Evolutionary conservation across 2,329 filamentous ascomycete species (phyloP).

Genomic region (Pestalotiopsis sp.): DNA sequence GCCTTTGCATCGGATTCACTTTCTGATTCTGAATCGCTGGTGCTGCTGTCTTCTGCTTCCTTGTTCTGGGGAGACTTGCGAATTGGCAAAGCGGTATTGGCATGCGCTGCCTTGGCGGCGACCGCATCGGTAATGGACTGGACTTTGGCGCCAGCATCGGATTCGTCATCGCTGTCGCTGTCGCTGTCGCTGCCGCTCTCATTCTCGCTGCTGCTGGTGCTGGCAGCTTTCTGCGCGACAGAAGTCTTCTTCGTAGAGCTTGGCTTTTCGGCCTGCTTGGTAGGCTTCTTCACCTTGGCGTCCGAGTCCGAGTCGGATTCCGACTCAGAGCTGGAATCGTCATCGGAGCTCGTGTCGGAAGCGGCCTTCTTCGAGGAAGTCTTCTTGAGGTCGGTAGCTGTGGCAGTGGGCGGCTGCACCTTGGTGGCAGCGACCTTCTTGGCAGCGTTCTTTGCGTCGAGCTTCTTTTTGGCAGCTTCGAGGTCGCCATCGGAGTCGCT

Average conservation of each 20-base stretch:
- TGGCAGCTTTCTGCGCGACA: background rate
- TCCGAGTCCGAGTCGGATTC: slow-evolving; percentile 14
- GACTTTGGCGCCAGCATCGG: slow-evolving; percentile 12
- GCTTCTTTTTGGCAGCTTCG: slow-evolving; percentile 33
- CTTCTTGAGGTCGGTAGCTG: slow-evolving; percentile 18
- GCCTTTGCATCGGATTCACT: slow-evolving; percentile 14
- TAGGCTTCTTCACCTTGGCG: background rate
- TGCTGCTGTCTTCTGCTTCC: background rate
- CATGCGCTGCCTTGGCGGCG: background rate
- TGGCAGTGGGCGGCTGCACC: slow-evolving; percentile 22
- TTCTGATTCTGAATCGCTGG: slow-evolving; percentile 17
- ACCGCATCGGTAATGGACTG: background rate
- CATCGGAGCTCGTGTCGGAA: slow-evolving; percentile 7
- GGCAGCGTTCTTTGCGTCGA: slow-evolving; percentile 29
- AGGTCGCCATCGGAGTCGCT: slow-evolving; percentile 34
- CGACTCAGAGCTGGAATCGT: slow-evolving; percentile 8
- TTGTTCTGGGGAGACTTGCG: background rate
- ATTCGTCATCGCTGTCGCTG: slow-evolving; percentile 14
- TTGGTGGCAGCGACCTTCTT: slow-evolving; percentile 32
- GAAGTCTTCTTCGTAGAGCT: background rate
- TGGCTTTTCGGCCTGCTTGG: background rate
- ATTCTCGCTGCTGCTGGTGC: slow-evolving; percentile 9
- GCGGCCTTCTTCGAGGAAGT: slow-evolving; percentile 25
- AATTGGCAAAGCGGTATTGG: background rate
- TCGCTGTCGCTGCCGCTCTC: slow-evolving; percentile 7